Conservation (phyloP, 1,284 basidiomycete species). For the Fomitopsis schrenkii region DNA sequence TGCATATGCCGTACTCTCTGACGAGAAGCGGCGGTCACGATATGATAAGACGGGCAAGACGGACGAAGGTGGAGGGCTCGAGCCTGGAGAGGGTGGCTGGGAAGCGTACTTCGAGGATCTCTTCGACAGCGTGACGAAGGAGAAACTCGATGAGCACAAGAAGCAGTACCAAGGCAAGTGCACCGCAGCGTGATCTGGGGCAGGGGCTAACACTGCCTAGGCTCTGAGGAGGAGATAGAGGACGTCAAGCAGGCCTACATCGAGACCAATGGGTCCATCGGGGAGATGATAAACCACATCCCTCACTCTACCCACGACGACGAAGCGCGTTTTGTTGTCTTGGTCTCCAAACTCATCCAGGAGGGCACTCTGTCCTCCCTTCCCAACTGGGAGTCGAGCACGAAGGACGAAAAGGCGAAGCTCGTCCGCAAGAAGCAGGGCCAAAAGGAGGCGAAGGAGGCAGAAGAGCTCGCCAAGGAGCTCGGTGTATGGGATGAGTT, state of each 20-base stretch:
- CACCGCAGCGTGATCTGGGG: not conserved
- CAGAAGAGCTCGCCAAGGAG: conserved; percentile 82
- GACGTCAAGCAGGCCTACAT: conserved; percentile 77
- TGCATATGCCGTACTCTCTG: conserved; percentile 83
- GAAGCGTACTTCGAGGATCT: conserved; percentile 88
- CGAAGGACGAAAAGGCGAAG: conserved; percentile 75
- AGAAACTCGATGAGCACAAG: conserved; percentile 87
- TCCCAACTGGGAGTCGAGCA: conserved; percentile 65
- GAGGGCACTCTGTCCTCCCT: conserved; percentile 56
- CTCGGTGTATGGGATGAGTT: conserved; percentile 96
- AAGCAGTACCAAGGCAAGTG: conserved; percentile 82
- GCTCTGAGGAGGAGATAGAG: conserved; percentile 76
- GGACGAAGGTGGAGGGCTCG: conserved; percentile 71
- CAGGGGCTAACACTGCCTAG: conserved; percentile 38
- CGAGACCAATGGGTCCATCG: conserved; percentile 66
- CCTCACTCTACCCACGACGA: conserved; percentile 82
- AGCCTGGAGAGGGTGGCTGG: conserved; percentile 84
- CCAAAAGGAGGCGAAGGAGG: conserved; percentile 78
- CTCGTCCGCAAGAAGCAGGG: conserved; percentile 71
- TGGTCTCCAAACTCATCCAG: conserved; percentile 66
- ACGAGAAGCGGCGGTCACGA: conserved; percentile 67
- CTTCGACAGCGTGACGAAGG: conserved; percentile 82
- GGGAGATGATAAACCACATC: conserved; percentile 76
- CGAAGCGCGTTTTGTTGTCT: conserved; percentile 76
- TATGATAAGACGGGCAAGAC: conserved; percentile 86